Conservation (phyloP, 352 stramenopile genomes). For the Paralagenidium karlingii region DNA sequence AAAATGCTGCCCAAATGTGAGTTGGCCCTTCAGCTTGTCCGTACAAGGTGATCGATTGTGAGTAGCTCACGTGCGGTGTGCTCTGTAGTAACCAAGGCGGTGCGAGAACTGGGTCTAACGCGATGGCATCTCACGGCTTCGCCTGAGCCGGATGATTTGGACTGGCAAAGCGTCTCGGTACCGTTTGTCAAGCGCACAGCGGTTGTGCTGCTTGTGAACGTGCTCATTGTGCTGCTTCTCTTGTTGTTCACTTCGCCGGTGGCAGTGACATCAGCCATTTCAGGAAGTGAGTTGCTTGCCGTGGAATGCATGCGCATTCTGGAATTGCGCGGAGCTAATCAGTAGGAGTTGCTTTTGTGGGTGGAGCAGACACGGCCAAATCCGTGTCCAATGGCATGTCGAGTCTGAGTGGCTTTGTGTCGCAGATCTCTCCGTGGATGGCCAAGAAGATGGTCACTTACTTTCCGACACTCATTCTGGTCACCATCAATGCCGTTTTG, state of each 20-base stretch:
- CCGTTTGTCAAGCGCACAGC: slow-evolving; percentile 68
- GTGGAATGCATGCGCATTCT: slow-evolving; percentile 1
- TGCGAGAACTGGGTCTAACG: slow-evolving; percentile 67
- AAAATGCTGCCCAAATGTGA: slow-evolving; percentile 26
- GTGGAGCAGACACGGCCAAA: too few species aligned
- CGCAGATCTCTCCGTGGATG: slow-evolving; percentile 61
- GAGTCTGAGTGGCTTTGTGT: slow-evolving; percentile 35
- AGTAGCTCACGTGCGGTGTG: background rate
- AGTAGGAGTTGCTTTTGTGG: too few species aligned
- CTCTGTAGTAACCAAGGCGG: slow-evolving; percentile 64
- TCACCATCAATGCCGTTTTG: slow-evolving; percentile 79
- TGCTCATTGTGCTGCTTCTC: slow-evolving; percentile 60
- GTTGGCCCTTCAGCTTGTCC: too few species aligned
- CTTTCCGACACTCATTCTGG: slow-evolving; percentile 73
- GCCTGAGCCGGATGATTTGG: slow-evolving; percentile 71
- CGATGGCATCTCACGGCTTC: slow-evolving; percentile 62
- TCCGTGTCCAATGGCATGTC: slow-evolving; percentile 58
- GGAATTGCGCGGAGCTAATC: too few species aligned
- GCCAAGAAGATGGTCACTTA: slow-evolving; percentile 67
- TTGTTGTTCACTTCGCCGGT: slow-evolving; percentile 76
- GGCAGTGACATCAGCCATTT: slow-evolving; percentile 73
- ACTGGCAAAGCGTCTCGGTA: slow-evolving; percentile 78
- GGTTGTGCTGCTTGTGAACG: slow-evolving; percentile 57
- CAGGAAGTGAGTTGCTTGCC: slow-evolving; percentile 42
- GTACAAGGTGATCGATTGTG: slow-evolving; percentile 1